These are phyloP conservation scores for Nakataea oryzae DNA, from an alignment of 2,329 filamentous ascomycete genomes.

Conservation along the genomic window DNA sequence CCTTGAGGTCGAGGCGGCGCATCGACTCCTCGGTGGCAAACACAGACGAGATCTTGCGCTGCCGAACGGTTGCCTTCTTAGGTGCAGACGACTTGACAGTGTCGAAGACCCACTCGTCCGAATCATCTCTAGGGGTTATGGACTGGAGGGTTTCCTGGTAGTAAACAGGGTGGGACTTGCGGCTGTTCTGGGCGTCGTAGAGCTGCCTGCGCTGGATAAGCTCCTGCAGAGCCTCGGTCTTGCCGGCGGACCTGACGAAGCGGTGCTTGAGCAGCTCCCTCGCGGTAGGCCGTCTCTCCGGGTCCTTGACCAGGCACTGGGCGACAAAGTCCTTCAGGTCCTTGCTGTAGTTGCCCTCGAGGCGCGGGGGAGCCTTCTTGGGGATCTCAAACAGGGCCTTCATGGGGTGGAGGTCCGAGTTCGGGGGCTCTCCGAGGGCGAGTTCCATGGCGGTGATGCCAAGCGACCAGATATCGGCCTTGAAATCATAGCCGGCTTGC, in stretches of 20 bases:
- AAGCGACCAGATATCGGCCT: conserved; percentile 87
- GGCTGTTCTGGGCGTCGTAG: conserved; percentile 65
- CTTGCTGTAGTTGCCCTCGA: conserved; percentile 78
- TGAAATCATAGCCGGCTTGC: conserved; percentile 73
- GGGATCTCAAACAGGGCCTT: conserved; percentile 88
- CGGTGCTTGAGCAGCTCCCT: conserved; percentile 80
- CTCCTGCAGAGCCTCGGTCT: conserved; percentile 79
- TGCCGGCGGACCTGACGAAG: conserved; percentile 80
- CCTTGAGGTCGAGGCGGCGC: conserved; percentile 49
- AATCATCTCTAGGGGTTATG: conserved; percentile 54
- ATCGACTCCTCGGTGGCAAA: conserved; percentile 50
- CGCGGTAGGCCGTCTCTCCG: conserved; percentile 72
- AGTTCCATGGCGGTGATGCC: conserved; percentile 89
- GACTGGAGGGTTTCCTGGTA: conserved; percentile 86
- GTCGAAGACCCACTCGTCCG: conserved; percentile 92
- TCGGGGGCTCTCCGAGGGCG: conserved; percentile 78
- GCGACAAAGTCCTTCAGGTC: conserved; percentile 93
- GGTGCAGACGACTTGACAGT: conserved; percentile 68
- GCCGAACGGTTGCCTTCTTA: conserved; percentile 39
- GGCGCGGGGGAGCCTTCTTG: conserved; percentile 71
- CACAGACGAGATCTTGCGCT: conserved; percentile 46
- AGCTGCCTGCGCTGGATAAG: conserved; percentile 74
- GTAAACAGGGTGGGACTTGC: conserved; percentile 64
- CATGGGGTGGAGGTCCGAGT: conserved; percentile 82
- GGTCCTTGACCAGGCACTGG: conserved; percentile 85